These are phyloP conservation scores for Coemansia sp. DNA, from an alignment of 192 early-diverging fungal species.

Conservation along the genomic window DNA sequence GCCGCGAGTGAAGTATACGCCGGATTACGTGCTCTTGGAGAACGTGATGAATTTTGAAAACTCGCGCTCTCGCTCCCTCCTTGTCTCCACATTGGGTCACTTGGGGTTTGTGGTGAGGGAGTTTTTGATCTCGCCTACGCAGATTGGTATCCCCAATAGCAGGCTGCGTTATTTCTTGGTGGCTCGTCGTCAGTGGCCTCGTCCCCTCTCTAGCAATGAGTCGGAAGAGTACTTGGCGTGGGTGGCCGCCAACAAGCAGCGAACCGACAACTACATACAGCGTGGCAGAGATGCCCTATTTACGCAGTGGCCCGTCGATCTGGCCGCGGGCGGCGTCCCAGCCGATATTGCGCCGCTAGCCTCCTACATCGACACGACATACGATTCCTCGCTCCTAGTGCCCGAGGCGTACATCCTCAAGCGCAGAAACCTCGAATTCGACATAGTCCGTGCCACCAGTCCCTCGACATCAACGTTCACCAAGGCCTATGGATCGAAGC, in stretches of 20 bases:
- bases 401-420: constrained; percentile 31
- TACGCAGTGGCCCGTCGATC: constrained; percentile 39
- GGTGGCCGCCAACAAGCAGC: neutral
- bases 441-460: constrained; percentile 31
- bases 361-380: constrained; percentile 19
- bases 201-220: neutral
- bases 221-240: neutral
- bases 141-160: constrained; percentile 46
- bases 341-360: constrained; percentile 4
- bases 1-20: constrained; percentile 18
- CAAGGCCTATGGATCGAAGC: constrained; percentile 81
- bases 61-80: constrained; percentile 27
- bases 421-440: constrained; percentile 31
- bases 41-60: constrained; percentile 55
- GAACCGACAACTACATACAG: constrained; percentile 21
- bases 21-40: constrained; percentile 32
- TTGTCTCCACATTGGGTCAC: constrained; percentile 25
- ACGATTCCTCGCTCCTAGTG: constrained; percentile 10
- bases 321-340: neutral
- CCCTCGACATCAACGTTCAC: constrained; percentile 55
- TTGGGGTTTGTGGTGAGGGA: constrained; percentile 35
- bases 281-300: constrained; percentile 18
- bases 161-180: constrained; percentile 37
- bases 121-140: constrained; percentile 42
- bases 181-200: constrained; percentile 12